A percentile compares a stretch with the other conserved stretches of the same genome.
Conservation (phyloP, 495 filamentous ascomycete genomes). For the Lophiotrema nucula region DNA sequence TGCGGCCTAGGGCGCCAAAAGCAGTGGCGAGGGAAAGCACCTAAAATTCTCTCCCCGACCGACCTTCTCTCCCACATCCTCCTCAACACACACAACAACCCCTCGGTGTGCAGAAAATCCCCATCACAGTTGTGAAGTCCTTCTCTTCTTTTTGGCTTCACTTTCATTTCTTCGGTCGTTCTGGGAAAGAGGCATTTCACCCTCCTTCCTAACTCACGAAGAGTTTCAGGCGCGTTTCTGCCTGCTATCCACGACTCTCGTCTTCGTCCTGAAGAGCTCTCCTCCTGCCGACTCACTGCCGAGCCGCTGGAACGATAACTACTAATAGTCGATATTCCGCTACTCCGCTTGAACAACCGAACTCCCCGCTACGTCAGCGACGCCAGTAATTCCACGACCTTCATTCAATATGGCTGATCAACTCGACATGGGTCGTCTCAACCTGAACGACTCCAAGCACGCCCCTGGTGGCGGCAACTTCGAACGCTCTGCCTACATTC, state of each 20-base stretch:
- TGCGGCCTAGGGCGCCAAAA: slow-evolving; percentile 9
- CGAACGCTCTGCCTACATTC: slow-evolving; percentile 82
- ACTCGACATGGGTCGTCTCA: slow-evolving; percentile 85
- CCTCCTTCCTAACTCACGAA: slow-evolving; percentile 27
- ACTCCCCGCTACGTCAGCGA: slow-evolving; percentile 1
- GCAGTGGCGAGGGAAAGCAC: slow-evolving; percentile 8
- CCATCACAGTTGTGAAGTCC: slow-evolving; percentile 30
- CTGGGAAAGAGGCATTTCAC: slow-evolving; percentile 24
- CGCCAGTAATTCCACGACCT: slow-evolving; percentile 14
- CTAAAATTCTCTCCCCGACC: slow-evolving; percentile 8
- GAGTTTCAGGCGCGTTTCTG: slow-evolving; percentile 39
- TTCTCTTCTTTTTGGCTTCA: slow-evolving; percentile 30
- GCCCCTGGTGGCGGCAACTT: slow-evolving; percentile 47
- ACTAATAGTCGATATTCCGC: slow-evolving; percentile 13
- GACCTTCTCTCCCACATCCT: background rate
- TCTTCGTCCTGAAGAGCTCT: slow-evolving; percentile 11
- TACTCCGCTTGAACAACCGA: background rate
- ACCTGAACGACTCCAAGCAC: slow-evolving; percentile 70
- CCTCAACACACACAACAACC: slow-evolving; percentile 25
- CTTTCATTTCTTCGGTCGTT: slow-evolving; percentile 36
- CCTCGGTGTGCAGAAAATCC: slow-evolving; percentile 21
- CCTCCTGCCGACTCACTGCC: slow-evolving; percentile 21
- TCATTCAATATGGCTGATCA: slow-evolving; percentile 81
- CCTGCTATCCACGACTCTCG: slow-evolving; percentile 33
- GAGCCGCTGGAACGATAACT: slow-evolving; percentile 7